A percentile compares a stretch with the other conserved stretches of the same genome.
phyloP scores from a whole-genome alignment of 164 flowering plant species.

The Liriodendron chinense region DNA sequence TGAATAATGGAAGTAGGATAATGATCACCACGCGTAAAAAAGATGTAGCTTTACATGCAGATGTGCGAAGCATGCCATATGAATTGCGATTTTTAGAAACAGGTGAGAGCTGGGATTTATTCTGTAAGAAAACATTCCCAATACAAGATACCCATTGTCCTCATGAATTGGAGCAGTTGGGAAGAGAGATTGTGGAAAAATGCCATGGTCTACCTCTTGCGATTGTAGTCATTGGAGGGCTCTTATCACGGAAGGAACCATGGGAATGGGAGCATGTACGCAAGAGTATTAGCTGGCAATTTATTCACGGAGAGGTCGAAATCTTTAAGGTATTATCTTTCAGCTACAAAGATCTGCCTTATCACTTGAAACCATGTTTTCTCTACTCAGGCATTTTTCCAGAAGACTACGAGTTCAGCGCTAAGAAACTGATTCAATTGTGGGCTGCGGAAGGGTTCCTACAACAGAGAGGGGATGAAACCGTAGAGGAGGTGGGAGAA shows the following conservation, averaged over 20 bases:
- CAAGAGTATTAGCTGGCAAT: neutral
- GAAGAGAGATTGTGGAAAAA: neutral
- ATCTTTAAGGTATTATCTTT: conserved; percentile 3
- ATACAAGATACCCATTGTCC: neutral
- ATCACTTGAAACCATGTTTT: neutral
- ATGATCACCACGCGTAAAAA: conserved; percentile 41
- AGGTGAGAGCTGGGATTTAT: neutral
- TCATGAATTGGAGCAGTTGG: neutral
- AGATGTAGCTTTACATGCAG: conserved; percentile 21
- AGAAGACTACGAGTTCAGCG: neutral
- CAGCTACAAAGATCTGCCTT: conserved; percentile 7
- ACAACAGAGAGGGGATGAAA: neutral
- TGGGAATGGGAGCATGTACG: conserved; percentile 3
- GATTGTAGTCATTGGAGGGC: neutral
- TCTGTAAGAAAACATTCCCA: neutral
- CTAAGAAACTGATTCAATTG: neutral
- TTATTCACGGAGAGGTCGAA: conserved; percentile 1
- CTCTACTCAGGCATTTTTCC: neutral
- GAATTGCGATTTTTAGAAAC: neutral
- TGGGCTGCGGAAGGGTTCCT: conserved; percentile 3
- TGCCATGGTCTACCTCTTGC: neutral
- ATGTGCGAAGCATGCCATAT: neutral
- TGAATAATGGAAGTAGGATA: conserved; percentile 30
- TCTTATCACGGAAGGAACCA: neutral
- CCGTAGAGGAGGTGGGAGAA: neutral